Base-by-base conservation (phyloP, 2,329 filamentous ascomycete species). In the Neofusicoccum ribis region DNA sequence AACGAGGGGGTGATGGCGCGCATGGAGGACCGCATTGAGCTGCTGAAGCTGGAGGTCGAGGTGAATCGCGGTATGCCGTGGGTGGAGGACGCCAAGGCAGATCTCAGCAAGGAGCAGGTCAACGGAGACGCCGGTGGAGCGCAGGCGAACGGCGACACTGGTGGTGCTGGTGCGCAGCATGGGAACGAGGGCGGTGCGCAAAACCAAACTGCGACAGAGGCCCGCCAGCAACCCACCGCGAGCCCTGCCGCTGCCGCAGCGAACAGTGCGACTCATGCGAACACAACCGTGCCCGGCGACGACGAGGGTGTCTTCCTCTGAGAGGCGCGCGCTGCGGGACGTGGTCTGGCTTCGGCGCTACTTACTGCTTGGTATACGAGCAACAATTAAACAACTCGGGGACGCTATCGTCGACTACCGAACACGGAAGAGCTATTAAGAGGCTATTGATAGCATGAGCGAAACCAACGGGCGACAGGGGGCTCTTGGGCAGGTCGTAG, bases 1-100 rank as follows among this genome's bases (percentile, higher is more conserved):
- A 93, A 93, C 77, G 84, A 88, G 70, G 76, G 73, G 20, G 89
- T 93, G 65, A 89, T 93, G 65, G 81, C 77, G 67, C 84, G 89
- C 70, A 90, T 92, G 85, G 81, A 84, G 67, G 85, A 88, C 78
- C 83, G 90, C 74, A 84, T 92, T 67, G 81, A 80, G 63, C 75
- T 92, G 58, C 80, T 92, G 67, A 85, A 83, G 69, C 79, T 73
- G 47, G 91, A 93, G 79, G 86, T 92, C 8, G 83, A 85, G 70
- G 85, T 88, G 76, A 79, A 74, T 7, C 70, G 87, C 67, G 86
- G 86, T 2, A 77, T 86, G 75, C 74, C 72, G 37, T 88, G 85
- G 86, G 77, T 77, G 76, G 70, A 70, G 5, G 66, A 70, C 27
- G 52, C 70, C 17, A 70, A 68, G 41, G 66, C 67, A 60, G 62